Conservation (phyloP, 805 yeast genomes). For the Saturnispora silvae region DNA sequence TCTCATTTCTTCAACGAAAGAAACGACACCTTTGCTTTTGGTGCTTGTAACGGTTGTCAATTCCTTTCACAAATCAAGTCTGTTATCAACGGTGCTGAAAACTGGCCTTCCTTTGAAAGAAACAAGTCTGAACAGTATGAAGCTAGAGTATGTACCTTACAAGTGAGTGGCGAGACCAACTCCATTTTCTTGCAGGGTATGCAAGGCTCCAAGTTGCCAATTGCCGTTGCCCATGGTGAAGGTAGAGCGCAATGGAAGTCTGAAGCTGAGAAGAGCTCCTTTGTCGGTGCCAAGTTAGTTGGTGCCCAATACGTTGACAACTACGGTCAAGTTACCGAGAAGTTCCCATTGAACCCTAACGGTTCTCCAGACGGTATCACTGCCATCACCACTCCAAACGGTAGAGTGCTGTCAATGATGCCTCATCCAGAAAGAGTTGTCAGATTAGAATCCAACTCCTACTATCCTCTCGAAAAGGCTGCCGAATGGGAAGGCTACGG, state of each 20-base stretch:
- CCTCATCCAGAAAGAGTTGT: constrained; percentile 97
- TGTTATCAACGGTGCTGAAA: constrained; percentile 84
- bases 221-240: constrained; percentile 98
- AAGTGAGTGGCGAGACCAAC: constrained; percentile 38
- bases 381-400: constrained; percentile 82
- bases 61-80: constrained; percentile 79
- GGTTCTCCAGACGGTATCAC: constrained; percentile 92
- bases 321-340: constrained; percentile 73
- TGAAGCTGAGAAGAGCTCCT: constrained; percentile 33
- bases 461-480: constrained; percentile 59
- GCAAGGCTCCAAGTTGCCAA: constrained; percentile 90
- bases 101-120: constrained; percentile 94
- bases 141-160: constrained; percentile 87
- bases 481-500: constrained; percentile 72
- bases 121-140: constrained; percentile 92
- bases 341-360: constrained; percentile 91
- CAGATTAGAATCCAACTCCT: constrained; percentile 81
- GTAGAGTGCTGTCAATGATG: constrained; percentile 96
- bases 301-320: constrained; percentile 83
- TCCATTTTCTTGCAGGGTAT: constrained; percentile 75
- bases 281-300: constrained; percentile 43
- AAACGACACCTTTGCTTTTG: constrained; percentile 88
- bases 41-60: constrained; percentile 98
- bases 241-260: constrained; percentile 71
- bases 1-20: constrained; percentile 73